Base-by-base conservation (phyloP, 805 yeast species). In the Barnettozyma populi region DNA sequence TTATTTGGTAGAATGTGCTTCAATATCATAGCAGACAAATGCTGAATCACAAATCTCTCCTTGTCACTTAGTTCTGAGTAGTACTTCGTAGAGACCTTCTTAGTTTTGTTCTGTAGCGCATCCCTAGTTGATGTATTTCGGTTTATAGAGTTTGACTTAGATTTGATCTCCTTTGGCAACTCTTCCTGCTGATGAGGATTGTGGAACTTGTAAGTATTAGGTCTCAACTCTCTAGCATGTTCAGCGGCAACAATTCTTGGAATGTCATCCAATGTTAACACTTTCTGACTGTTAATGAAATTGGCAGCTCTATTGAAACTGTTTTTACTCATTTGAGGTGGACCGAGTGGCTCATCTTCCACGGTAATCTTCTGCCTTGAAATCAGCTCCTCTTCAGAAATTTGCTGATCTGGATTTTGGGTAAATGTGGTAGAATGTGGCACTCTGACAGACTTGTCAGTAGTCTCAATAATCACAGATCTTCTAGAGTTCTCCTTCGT, bases 201-300 rank as follows among this genome's bases (percentile, higher is more conserved):
- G 60, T 86, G 90, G 65, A 86, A 95, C 49, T 85, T 82, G 67
- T 85, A 90, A 0, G 97, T 96, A 65, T 90, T 90, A 2, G 97
- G 97, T 49, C 96, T 76, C 60, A 86, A 84, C 52, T 88, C 96
- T 53, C 97, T 74, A 0, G 98, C 96, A 65, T 92, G 97, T 59
- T 94, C 97, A 9, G 96, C 92, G 2, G 97, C 96, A 7, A 94
- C 97, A 61, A 94, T 92, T 54, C 98, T 76, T 7, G 98, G 96
- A 57, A 94, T 94, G 66, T 94, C 99, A 66, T 94, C 98, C 57
- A 94, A 75, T 0, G 97, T 92, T 45, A 94, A 75, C 0, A 92
- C 84, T 56, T 86, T 87, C 56, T 92, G 95, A 59, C 81, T 86
- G 57, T 84, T 80, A 46, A 90, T 75, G 43, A 87, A 72, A 54